Base-by-base conservation (phyloP, 1,139 yeast genomes). In the Zygoascus meyerae region DNA sequence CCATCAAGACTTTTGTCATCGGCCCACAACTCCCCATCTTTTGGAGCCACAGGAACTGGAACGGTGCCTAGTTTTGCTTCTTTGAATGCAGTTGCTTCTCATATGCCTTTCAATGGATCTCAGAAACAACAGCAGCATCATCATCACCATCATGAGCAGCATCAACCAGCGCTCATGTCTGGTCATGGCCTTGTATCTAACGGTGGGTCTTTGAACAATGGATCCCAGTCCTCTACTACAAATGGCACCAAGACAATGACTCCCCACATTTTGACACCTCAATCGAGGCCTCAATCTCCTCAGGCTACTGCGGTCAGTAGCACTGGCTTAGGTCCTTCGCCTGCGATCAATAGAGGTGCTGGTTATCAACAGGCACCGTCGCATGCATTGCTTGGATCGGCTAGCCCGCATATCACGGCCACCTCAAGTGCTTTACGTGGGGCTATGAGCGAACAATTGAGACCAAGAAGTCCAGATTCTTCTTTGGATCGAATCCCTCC, bases 401-500 rank as follows among this genome's bases (percentile, higher is more conserved):
- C 15, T 7, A 14, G 43, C 8, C 48, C 44, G 11, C 41, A 28
- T n/a, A 38, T 18, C n/a, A 30, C 34, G 15, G 34, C 42, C 14
- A 29, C 30, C 6, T 28, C 39, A 4, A 40, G 44, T 15, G 43
- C 43, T 3, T 34, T 40, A 16, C 16, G 50, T 12, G 60, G 54
- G 33, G 50, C 55, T 28, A 55, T 63, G 60, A 62, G 66, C 46
- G 69, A 65, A 52, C 65, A 62, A 48, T 52, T 63, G 45, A 55
- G 64, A 15, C 68, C 68, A 16, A 52, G 61, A 17, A 56, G 64
- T 1, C 64, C 65, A 1, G 62, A 64, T 10, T 61, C 59, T 10
- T 49, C 55, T n/a, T 48, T 58, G 31, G 68, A 65, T 28, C 52
- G 60, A 26, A 64, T 65, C 26, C 68, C 67, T 15, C 59, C 62